Percentiles rank a stretch among this genome's conserved stretches.
phyloP scores from a whole-genome alignment of 2,329 filamentous ascomycete species.

The Alternaria incomplexa region DNA sequence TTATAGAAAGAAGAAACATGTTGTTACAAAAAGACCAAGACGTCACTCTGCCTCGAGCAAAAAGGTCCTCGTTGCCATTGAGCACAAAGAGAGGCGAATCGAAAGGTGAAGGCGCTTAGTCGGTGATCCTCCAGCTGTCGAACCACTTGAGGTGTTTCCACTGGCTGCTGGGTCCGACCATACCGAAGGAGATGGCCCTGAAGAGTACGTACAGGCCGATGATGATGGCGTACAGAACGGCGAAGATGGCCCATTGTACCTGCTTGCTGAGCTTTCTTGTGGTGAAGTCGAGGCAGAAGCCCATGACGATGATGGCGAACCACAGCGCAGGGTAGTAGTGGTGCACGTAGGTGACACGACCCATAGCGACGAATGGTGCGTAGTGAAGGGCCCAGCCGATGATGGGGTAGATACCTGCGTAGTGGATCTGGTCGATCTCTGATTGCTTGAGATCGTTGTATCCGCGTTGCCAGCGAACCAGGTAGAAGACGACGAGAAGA shows the following conservation, averaged over 20 bases:
- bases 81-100: neutral
- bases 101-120: conserved; percentile 50
- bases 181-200: conserved; percentile 94
- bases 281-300: conserved; percentile 87
- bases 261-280: conserved; percentile 69
- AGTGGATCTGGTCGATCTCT: conserved; percentile 94
- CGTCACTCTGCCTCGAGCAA: neutral
- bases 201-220: conserved; percentile 89
- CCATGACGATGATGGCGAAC: conserved; percentile 89
- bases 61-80: neutral
- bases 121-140: conserved; percentile 81
- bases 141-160: conserved; percentile 97
- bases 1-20: conserved; percentile 2
- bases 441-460: conserved; percentile 78
- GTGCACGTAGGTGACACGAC: conserved; percentile 97
- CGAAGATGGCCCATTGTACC: conserved; percentile 73
- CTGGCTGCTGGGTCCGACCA: conserved; percentile 82
- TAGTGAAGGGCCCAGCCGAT: conserved; percentile 97
- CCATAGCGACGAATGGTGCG: conserved; percentile 95
- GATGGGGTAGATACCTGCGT: conserved; percentile 87
- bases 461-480: conserved; percentile 94
- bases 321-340: conserved; percentile 99
- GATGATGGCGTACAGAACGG: conserved; percentile 72
- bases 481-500: conserved; percentile 79
- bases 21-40: conserved; percentile 7